A percentile compares a stretch with the other conserved stretches of the same genome.
phyloP scores from a whole-genome alignment of 257 asterid species.

The Solanum phureja region DNA sequence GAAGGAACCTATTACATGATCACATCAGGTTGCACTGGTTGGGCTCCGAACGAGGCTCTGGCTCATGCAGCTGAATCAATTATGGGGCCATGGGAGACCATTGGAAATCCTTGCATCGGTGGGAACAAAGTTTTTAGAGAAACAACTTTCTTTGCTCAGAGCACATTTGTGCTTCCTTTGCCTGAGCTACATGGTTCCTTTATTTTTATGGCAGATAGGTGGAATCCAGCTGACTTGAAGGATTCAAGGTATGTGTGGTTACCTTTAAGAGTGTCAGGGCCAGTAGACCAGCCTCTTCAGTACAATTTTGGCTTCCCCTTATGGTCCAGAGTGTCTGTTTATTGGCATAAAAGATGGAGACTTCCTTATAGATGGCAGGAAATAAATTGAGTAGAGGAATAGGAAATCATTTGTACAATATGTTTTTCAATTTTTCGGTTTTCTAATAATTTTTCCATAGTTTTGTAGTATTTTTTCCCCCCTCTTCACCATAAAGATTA shows the following conservation, averaged over 20 bases:
- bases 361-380: constrained; percentile 50
- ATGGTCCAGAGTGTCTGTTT: constrained; percentile 87
- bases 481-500: background rate
- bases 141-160: constrained; percentile 77
- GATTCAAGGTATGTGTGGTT: constrained; percentile 92
- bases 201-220: constrained; percentile 88
- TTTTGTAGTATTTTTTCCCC: background rate
- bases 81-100: constrained; percentile 92
- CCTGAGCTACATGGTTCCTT: constrained; percentile 50
- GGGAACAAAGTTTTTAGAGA: constrained; percentile 50
- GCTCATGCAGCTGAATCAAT: constrained; percentile 89
- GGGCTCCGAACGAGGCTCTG: constrained; percentile 94
- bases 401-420: background rate
- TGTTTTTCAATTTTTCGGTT: background rate
- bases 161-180: constrained; percentile 80
- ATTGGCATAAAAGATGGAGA: constrained; percentile 96
- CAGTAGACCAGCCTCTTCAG: constrained; percentile 75
- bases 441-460: background rate
- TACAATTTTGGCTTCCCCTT: constrained; percentile 78
- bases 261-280: constrained; percentile 70
- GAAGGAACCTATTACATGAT: constrained; percentile 84
- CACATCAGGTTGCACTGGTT: constrained; percentile 94
- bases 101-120: constrained; percentile 97
- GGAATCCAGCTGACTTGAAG: constrained; percentile 89
- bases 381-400: constrained; percentile 3